These are phyloP conservation scores for Fusarium illudens DNA, from an alignment of 2,329 filamentous ascomycete genomes.

Conservation along the genomic window DNA sequence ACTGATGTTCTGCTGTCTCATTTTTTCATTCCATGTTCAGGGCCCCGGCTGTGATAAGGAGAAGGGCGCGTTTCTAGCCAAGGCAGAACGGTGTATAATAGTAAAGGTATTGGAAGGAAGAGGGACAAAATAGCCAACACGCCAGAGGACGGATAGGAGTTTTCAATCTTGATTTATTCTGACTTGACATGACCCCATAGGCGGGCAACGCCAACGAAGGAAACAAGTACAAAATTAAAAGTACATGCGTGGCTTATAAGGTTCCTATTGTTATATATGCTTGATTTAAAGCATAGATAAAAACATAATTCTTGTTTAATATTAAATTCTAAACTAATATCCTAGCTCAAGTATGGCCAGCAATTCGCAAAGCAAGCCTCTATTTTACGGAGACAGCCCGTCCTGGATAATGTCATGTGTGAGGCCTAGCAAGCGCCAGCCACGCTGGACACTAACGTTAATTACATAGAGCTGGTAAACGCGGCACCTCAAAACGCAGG, in stretches of 20 bases:
- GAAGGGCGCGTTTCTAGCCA: constrained; percentile 29
- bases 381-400: no score
- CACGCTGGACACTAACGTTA: neutral
- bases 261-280: no score
- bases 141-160: constrained; percentile 35
- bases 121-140: constrained; percentile 25
- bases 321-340: no score
- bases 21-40: constrained; percentile 17
- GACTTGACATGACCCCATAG: constrained; percentile 11
- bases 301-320: no score
- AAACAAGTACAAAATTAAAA: no score
- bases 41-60: constrained; percentile 29
- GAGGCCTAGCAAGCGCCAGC: neutral
- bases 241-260: no score
- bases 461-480: neutral
- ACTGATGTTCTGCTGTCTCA: neutral
- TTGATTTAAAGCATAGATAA: no score
- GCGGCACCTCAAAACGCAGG: neutral
- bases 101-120: constrained; percentile 15
- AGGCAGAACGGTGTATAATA: constrained; percentile 33
- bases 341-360: neutral
- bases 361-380: neutral
- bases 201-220: no score
- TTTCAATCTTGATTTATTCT: constrained; percentile 34
- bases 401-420: neutral